Percentiles rank a stretch among this genome's conserved stretches.
These are phyloP conservation scores for Pilatotrama ljubarskyi DNA, from an alignment of 768 basidiomycete species.

Conservation along the genomic window DNA sequence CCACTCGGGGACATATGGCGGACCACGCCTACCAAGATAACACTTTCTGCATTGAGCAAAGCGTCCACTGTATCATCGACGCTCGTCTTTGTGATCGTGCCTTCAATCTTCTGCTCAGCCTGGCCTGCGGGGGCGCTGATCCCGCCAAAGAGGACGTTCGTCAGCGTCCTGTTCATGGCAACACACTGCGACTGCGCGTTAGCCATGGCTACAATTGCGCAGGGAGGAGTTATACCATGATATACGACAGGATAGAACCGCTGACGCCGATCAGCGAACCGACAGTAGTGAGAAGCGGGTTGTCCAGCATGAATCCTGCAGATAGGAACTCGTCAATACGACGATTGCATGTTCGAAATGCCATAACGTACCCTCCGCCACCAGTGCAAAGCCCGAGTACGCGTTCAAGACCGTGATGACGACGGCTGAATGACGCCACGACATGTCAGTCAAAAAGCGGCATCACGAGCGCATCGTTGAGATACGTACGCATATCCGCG, in stretches of 20 bases:
- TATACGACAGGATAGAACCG: conserved; percentile 88
- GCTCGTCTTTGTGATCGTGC: conserved; percentile 72
- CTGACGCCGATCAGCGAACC: conserved; percentile 89
- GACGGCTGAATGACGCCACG: conserved; percentile 64
- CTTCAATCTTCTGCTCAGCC: conserved; percentile 72
- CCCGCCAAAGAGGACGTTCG: conserved; percentile 89
- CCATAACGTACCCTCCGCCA: conserved; percentile 68
- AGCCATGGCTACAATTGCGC: background rate
- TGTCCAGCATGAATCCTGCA: conserved; percentile 84
- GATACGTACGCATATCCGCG: conserved; percentile 83
- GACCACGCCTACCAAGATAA: conserved; percentile 60
- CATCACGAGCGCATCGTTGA: background rate
- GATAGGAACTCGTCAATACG: background rate
- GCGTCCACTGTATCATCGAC: conserved; percentile 83
- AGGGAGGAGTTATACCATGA: conserved; percentile 63
- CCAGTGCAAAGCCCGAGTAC: conserved; percentile 88
- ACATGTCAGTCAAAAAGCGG: background rate
- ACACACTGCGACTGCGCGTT: conserved; percentile 60
- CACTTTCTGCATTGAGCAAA: conserved; percentile 75
- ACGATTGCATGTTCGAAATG: background rate
- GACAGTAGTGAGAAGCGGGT: conserved; percentile 78
- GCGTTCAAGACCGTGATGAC: conserved; percentile 91
- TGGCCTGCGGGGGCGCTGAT: conserved; percentile 59
- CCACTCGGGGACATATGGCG: background rate
- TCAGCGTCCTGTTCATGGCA: conserved; percentile 86